Base-by-base conservation (phyloP, 176 grass and related monocot species). In the Eremochloa ophiuroides region DNA sequence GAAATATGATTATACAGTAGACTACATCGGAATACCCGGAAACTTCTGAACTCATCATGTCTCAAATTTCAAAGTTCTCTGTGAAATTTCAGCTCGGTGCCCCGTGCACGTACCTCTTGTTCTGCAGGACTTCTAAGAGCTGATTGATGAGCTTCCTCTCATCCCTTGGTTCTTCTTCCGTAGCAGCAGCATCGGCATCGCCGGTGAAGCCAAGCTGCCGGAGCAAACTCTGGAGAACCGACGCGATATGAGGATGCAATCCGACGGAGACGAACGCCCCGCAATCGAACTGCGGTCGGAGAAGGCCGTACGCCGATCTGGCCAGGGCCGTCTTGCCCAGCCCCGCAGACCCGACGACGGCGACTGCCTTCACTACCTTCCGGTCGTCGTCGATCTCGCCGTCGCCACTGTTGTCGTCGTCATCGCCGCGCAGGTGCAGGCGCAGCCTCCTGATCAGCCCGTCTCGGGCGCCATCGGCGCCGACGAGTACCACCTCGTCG, bases 51-150 rank as follows among this genome's bases (percentile, higher is more conserved):
- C n/a, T n/a, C n/a, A 23, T 60, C 25, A 51, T 51, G 56, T 60
- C 9, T 60, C 1, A 5, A 13, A 27, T 12, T 23, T 23, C 31
- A 34, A 58, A 17, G 1, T 26, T 38, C 18, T 35, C 28, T 35
- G 9, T 55, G 29, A 74, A 20, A 53, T 74, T 31, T 6, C 28
- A 60, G 40, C 23, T 17, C n/a, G n/a, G n/a, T n/a, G n/a, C n/a
- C n/a, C n/a, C n/a, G n/a, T n/a, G n/a, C n/a, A n/a, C n/a, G n/a
- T 31, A 77, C 75, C 75, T 77, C 75, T 44, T 63, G 75, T 63
- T 43, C 20, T 43, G 39, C 1, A 77, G 59, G 39, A 77, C 31
- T 34, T 18, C 39, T 4, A 15, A 31, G 39, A 77, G 59, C 11
- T 31, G 75, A 64, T 18, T 1, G 16, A 77, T 5, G 26, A 63